Conservation (phyloP, 805 yeast species). For the Candida rishiriensis region DNA sequence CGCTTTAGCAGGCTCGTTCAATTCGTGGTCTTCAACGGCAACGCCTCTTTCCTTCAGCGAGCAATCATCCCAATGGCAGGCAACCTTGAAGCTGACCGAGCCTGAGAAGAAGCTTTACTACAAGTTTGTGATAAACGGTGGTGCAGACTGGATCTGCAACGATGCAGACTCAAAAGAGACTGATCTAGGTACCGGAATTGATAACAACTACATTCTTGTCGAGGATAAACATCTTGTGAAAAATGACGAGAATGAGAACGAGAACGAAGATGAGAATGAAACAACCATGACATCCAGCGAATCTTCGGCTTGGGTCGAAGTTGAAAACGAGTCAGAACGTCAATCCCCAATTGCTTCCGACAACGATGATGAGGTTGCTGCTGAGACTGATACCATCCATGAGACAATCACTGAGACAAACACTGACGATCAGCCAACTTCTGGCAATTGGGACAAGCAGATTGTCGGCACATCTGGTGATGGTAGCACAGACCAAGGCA, state of each 20-base stretch:
- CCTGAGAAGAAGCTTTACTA: slow-evolving; percentile 18
- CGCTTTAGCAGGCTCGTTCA: slow-evolving; percentile 21
- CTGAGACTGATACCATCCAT: background rate
- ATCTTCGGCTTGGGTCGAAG: slow-evolving; percentile 14
- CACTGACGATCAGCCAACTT: background rate
- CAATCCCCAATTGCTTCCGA: background rate
- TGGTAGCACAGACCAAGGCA: too few relatives aligned
- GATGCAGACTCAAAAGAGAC: slow-evolving; percentile 14
- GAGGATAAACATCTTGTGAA: background rate
- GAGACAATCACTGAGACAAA: background rate
- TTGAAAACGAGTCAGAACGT: slow-evolving; percentile 2
- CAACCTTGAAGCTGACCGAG: background rate
- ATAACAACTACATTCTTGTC: slow-evolving; percentile 21
- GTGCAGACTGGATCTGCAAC: slow-evolving; percentile 25
- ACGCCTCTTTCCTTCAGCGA: slow-evolving; percentile 6
- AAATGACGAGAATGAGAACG: background rate
- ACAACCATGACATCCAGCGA: background rate
- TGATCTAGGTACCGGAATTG: slow-evolving; percentile 21
- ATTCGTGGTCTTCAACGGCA: slow-evolving; percentile 14
- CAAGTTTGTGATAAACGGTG: slow-evolving; percentile 27
- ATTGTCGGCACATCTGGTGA: background rate
- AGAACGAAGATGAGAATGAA: background rate
- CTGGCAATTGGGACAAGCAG: too few relatives aligned
- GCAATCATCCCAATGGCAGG: slow-evolving; percentile 5
- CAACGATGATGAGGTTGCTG: background rate